Evolutionary conservation across 1,284 basidiomycete species (phyloP), one percentile per base, ranked within the genome.

Genomic region (Malassezia slooffiae): DNA sequence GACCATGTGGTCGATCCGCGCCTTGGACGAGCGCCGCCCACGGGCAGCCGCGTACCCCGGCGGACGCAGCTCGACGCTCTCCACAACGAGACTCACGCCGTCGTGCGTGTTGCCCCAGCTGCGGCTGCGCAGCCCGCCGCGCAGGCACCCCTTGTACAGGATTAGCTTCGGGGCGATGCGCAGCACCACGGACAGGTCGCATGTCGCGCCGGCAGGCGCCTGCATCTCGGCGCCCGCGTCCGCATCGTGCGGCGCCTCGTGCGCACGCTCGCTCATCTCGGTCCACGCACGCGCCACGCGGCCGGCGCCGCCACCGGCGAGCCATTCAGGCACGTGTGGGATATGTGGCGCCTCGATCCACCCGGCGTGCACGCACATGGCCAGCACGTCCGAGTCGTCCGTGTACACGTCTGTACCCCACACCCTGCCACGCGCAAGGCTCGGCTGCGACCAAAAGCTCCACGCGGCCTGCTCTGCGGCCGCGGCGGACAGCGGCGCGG

Each of bases 361-460:
- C 10, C 76, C 76, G 1, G 73, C 72, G 56, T 78, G 76, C 4
- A 77, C 59, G 23, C 75, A 71, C 37, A 77, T 71, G 12, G 72
- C 71, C 1, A 76, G 66, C 5, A 76, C 66, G 55, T 77, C 75
- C 20, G 75, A 77, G 57, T 78, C 76, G 58, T 78, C 76, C n/a
- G 76, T 77, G 56, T 77, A 78, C 28, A 77, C 74, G 41, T 77
- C 76, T 3, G 75, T 76, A 5, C 76, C 76, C 76, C 76, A 77
- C 23, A 76, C 58, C 30, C 71, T 66, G 26, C 74, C 60, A 15
- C 52, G 50, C 15, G 53, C 40, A 2, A 68, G 47, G 16, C 56
- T 51, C 7, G 48, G 52, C 22, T 59, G 48, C 16, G 44, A 40
- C 63, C 66, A 67, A 43, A 69, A 67, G 10, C 38, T 28, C 55